phyloP scores from a whole-genome alignment of 2,329 filamentous ascomycete genomes.

The Penicillium sp. region DNA sequence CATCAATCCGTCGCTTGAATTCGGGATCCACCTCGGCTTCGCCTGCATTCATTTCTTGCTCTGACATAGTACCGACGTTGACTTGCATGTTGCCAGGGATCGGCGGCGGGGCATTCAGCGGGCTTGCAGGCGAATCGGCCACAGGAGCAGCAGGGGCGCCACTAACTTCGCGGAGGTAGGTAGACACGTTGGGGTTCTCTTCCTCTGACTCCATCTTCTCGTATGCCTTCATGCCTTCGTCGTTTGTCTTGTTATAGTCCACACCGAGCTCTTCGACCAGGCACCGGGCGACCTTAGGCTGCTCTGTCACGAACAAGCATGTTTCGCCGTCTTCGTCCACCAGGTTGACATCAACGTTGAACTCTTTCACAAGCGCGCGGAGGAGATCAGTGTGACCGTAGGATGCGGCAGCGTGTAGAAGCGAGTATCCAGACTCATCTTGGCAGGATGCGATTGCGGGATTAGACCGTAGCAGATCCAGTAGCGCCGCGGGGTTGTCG shows the following conservation, averaged over 20 bases:
- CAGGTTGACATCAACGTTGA: constrained; percentile 76
- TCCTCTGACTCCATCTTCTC: constrained; percentile 79
- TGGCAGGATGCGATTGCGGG: constrained; percentile 75
- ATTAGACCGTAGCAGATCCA: constrained; percentile 71
- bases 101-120: constrained; percentile 55
- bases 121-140: constrained; percentile 29
- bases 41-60: constrained; percentile 56
- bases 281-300: constrained; percentile 71
- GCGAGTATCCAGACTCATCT: constrained; percentile 90
- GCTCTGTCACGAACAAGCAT: constrained; percentile 90
- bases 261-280: constrained; percentile 81
- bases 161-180: constrained; percentile 60
- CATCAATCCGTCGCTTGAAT: constrained; percentile 82
- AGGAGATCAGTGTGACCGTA: constrained; percentile 86
- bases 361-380: constrained; percentile 71
- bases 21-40: constrained; percentile 72
- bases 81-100: constrained; percentile 76
- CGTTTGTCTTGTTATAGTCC: constrained; percentile 64
- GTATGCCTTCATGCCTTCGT: constrained; percentile 74
- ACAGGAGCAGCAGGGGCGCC: constrained; percentile 28
- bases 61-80: constrained; percentile 72
- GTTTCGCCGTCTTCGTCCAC: constrained; percentile 91
- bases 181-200: constrained; percentile 72
- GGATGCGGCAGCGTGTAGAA: constrained; percentile 88
- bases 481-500: constrained; percentile 72